phyloP scores from a whole-genome alignment of 805 yeast species.

The Starmera caribaea region DNA sequence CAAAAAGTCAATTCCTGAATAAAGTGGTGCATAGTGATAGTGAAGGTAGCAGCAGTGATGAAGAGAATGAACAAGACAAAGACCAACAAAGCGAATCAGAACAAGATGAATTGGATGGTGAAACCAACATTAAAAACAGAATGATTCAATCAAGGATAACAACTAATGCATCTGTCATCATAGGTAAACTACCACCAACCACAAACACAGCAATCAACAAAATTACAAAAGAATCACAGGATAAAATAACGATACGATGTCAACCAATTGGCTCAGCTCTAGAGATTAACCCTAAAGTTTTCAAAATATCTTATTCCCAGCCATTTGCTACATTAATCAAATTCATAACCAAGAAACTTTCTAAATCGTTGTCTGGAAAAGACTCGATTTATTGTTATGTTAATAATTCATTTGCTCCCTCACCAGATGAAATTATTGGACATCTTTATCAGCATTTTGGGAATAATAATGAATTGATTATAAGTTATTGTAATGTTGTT shows the following conservation, averaged over 20 bases:
- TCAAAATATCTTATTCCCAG: conserved; percentile 37
- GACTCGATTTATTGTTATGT: conserved; percentile 29
- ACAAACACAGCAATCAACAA: conserved; percentile 9
- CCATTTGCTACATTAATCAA: conserved; percentile 35
- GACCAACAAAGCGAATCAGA: background rate
- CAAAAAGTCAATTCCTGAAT: no score
- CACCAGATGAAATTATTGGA: conserved; percentile 33
- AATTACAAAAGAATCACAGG: conserved; percentile 5
- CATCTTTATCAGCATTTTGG: conserved; percentile 24
- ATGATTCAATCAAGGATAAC: conserved; percentile 12
- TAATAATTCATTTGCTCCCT: conserved; percentile 36
- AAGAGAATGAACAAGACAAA: background rate
- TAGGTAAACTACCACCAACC: conserved; percentile 11
- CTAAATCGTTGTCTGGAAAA: conserved; percentile 11
- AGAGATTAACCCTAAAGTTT: conserved; percentile 37
- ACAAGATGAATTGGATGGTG: background rate
- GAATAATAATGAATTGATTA: conserved; percentile 28
- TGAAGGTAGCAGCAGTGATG: background rate
- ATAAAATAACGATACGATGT: conserved; percentile 37
- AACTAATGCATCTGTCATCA: conserved; percentile 13
- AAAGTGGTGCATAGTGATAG: background rate
- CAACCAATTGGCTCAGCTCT: conserved; percentile 53
- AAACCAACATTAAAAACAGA: conserved; percentile 13
- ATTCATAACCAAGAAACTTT: conserved; percentile 34
- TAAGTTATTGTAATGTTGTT: conserved; percentile 35